Conservation (phyloP, 176 grass and related monocot species). For the Tillandsia leiboldiana region DNA sequence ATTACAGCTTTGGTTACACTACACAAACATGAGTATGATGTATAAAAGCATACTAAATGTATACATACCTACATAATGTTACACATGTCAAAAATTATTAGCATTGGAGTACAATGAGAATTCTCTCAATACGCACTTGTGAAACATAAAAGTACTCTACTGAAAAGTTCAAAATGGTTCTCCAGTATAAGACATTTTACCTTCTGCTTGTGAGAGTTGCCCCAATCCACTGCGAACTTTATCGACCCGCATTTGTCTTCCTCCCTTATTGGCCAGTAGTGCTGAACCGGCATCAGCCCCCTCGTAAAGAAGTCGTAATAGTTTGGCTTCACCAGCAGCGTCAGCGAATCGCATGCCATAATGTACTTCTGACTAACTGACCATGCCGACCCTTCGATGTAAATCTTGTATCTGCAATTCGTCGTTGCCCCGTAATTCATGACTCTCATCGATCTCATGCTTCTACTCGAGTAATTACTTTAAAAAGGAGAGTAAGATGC, state of each 20-base stretch:
- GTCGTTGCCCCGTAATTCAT: background rate
- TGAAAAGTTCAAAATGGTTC: no score
- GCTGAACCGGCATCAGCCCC: constrained; percentile 60
- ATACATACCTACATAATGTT: background rate
- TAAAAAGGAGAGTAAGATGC: background rate
- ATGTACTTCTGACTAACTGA: constrained; percentile 95
- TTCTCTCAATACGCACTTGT: no score
- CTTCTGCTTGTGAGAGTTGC: constrained; percentile 75
- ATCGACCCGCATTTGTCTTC: constrained; percentile 68
- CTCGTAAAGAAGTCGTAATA: constrained; percentile 90
- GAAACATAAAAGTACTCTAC: no score
- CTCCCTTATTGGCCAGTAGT: constrained; percentile 73
- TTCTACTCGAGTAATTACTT: constrained; percentile 6
- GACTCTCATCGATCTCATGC: background rate
- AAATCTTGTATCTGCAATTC: constrained; percentile 68
- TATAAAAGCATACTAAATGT: background rate
- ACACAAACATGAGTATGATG: background rate
- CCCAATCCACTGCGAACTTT: constrained; percentile 83
- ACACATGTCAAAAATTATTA: no score
- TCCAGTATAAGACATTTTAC: constrained; percentile 13
- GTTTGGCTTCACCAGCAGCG: constrained; percentile 54
- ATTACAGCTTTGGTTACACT: background rate
- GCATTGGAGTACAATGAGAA: no score
- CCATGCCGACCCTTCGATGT: constrained; percentile 84
- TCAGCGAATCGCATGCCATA: constrained; percentile 80